A percentile compares a stretch with the other conserved stretches of the same genome.
phyloP scores from a whole-genome alignment of 148 eudicot species.

The Chenopodium album region DNA sequence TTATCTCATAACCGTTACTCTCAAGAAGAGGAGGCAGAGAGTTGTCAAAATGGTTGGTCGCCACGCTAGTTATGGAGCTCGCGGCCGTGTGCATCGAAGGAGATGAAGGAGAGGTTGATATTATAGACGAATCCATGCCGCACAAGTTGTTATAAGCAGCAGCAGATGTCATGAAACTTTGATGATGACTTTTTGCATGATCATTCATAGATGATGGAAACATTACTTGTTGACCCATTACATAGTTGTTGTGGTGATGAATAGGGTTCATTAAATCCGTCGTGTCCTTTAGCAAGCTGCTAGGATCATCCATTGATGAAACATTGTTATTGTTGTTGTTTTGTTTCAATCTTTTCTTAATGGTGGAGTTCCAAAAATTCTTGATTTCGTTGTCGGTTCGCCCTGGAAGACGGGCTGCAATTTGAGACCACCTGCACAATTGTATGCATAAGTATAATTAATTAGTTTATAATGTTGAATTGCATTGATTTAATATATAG shows the following conservation, averaged over 20 bases:
- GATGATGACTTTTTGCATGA: conserved; percentile 1
- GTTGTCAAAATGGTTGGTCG: conserved; percentile 19
- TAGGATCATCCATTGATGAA: conserved; percentile 29
- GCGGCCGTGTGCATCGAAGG: conserved; percentile 28
- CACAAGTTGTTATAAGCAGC: conserved; percentile 10
- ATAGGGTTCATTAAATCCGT: conserved; percentile 23
- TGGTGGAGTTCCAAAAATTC: conserved; percentile 88
- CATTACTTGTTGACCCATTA: conserved; percentile 26
- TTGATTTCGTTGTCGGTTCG: conserved; percentile 89
- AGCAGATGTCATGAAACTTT: conserved; percentile 32
- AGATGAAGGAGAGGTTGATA: conserved; percentile 7
- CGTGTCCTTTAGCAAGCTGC: conserved; percentile 8
- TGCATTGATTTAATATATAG: too few relatives aligned
- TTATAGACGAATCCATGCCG: not conserved
- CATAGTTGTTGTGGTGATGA: conserved; percentile 30
- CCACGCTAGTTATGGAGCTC: not conserved
- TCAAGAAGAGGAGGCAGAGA: conserved; percentile 22
- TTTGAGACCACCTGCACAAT: conserved; percentile 75
- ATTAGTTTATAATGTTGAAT: not conserved
- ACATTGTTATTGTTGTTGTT: conserved; percentile 53
- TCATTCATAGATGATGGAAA: conserved; percentile 19
- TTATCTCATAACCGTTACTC: not conserved
- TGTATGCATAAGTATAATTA: too few relatives aligned
- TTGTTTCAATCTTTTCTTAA: conserved; percentile 70
- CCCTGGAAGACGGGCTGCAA: conserved; percentile 81